Conservation (phyloP, 1,139 yeast species). For the Candida sp. region DNA sequence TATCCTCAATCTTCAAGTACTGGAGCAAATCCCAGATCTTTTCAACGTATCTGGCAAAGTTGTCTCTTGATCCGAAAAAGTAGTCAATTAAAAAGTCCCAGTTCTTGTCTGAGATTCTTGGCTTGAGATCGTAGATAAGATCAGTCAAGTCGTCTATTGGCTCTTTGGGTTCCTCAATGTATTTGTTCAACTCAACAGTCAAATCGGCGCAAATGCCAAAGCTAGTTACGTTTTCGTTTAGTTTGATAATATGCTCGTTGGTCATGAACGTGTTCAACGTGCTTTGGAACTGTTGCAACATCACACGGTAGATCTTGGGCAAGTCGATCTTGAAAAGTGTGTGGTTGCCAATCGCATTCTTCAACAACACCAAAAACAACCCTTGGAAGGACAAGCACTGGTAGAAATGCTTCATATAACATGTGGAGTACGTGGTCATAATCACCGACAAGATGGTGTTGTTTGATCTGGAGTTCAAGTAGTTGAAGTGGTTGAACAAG, state of each 20-base stretch:
- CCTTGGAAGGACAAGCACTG: constrained; percentile 26
- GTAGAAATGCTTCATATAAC: constrained; percentile 22
- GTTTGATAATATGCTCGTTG: constrained; percentile 2
- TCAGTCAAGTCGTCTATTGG: constrained; percentile 12
- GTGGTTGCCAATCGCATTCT: constrained; percentile 10
- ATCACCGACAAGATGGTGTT: constrained; percentile 4
- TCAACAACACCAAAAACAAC: constrained; percentile 26
- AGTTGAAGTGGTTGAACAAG: constrained; percentile 29
- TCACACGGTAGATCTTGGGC: constrained; percentile 8
- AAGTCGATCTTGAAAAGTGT: constrained; percentile 10
- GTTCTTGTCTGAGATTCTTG: constrained; percentile 10
- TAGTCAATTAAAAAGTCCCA: constrained; percentile 24
- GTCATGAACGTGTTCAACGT: constrained; percentile 11
- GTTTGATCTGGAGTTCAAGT: constrained; percentile 20
- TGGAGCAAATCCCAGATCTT: constrained; percentile 32
- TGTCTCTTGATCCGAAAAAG: constrained; percentile 36
- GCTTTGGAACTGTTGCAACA: constrained; percentile 10
- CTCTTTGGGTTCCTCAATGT: constrained; percentile 5
- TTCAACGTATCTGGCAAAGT: constrained; percentile 27
- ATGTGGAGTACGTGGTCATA: constrained; percentile 8
- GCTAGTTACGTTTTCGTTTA: neutral
- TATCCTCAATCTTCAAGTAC: constrained; percentile 19
- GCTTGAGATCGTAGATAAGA: constrained; percentile 11
- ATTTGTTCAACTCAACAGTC: constrained; percentile 13
- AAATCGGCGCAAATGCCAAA: constrained; percentile 13